These are phyloP conservation scores for Dendrostoma leiphaemia DNA, from an alignment of 2,329 filamentous ascomycete species.

Conservation along the genomic window DNA sequence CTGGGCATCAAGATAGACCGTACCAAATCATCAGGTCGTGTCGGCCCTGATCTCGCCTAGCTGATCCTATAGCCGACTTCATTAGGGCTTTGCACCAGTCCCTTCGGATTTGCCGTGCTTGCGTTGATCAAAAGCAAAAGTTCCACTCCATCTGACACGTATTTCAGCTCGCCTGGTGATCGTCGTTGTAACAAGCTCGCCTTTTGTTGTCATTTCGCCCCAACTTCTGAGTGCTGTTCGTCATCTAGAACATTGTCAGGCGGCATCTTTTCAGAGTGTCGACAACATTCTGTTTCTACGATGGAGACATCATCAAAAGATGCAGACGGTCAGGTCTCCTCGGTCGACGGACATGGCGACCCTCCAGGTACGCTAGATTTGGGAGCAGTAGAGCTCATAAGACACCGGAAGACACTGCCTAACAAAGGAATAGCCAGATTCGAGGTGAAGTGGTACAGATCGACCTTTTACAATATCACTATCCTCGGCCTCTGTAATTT, in stretches of 20 bases:
- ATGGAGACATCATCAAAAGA: background rate
- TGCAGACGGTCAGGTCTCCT: background rate
- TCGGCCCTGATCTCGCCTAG: background rate
- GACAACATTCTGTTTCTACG: background rate
- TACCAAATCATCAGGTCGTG: background rate
- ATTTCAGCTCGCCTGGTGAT: background rate
- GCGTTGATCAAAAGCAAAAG: too few relatives aligned
- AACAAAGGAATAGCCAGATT: background rate
- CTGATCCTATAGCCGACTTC: background rate
- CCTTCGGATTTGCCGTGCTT: background rate
- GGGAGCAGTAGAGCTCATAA: too few relatives aligned
- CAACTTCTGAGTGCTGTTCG: background rate
- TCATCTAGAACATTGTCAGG: background rate
- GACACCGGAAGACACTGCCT: too few relatives aligned
- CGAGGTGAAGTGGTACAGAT: slow-evolving; percentile 64
- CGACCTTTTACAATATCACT: slow-evolving; percentile 70
- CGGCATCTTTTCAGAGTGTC: too few relatives aligned
- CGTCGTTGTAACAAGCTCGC: background rate
- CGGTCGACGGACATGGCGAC: background rate
- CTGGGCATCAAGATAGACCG: background rate
- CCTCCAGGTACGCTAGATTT: background rate
- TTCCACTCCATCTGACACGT: too few relatives aligned
- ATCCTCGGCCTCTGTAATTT: slow-evolving; percentile 71
- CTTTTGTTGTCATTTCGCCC: background rate
- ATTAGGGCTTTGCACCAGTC: too few relatives aligned